A percentile compares a stretch with the other conserved stretches of the same genome.
phyloP scores from a whole-genome alignment of 2,329 filamentous ascomycete genomes.

The Aureobasidium subglaciale region DNA sequence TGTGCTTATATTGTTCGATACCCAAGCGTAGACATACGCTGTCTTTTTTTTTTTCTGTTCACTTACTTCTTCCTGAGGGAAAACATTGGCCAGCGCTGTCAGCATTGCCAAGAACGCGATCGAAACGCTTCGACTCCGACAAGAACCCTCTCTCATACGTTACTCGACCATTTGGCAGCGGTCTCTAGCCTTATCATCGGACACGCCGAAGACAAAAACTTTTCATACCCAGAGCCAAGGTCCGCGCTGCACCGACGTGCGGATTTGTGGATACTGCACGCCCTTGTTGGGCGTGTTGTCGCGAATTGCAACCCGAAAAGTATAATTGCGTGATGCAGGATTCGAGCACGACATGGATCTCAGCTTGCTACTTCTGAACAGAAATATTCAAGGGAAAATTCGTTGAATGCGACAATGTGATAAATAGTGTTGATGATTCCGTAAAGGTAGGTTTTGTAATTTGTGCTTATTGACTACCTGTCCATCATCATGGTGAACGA shows the following conservation, averaged over 20 bases:
- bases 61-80: too few relatives aligned
- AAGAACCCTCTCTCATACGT: too few relatives aligned
- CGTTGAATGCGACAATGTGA: neutral
- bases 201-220: too few relatives aligned
- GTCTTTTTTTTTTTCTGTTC: too few relatives aligned
- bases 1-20: conserved; percentile 4
- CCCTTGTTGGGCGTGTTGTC: neutral
- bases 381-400: neutral
- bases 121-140: too few relatives aligned
- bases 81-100: too few relatives aligned
- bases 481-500: neutral
- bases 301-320: neutral
- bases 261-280: neutral
- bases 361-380: neutral
- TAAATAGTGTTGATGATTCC: too few relatives aligned
- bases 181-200: too few relatives aligned
- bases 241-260: neutral
- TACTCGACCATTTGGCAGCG: too few relatives aligned
- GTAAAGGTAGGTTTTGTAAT: neutral
- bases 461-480: neutral
- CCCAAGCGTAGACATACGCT: neutral
- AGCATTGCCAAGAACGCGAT: too few relatives aligned
- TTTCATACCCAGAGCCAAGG: too few relatives aligned
- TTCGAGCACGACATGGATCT: neutral
- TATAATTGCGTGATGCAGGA: conserved; percentile 2